Percentiles rank a stretch among this genome's conserved stretches.
These are phyloP conservation scores for Piper longum DNA, from an alignment of 164 flowering plant genomes.

Conservation along the genomic window DNA sequence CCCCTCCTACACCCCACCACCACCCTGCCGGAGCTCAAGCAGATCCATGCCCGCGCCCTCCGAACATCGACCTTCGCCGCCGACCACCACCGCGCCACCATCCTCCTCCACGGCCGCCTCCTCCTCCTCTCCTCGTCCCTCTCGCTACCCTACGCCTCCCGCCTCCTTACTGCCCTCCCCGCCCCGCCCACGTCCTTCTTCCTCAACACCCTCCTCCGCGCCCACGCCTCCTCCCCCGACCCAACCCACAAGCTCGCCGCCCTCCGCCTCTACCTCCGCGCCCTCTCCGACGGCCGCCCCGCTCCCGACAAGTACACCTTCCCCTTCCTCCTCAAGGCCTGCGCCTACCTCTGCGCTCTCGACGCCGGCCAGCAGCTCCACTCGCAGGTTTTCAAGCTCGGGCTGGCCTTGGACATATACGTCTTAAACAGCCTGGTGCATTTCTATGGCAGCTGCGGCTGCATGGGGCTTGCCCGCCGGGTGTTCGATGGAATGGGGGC, in stretches of 20 bases:
- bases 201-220: slow-evolving; percentile 58
- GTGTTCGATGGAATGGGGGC: slow-evolving; percentile 56
- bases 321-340: slow-evolving; percentile 71
- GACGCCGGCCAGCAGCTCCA: slow-evolving; percentile 51
- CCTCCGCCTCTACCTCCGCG: slow-evolving; percentile 17
- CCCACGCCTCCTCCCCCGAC: slow-evolving; percentile 35
- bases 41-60: slow-evolving; percentile 52
- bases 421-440: slow-evolving; percentile 57
- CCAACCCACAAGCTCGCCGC: slow-evolving; percentile 22
- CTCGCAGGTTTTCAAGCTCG: slow-evolving; percentile 38
- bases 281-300: slow-evolving; percentile 15
- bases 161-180: slow-evolving; percentile 23
- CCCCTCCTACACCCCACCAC: slow-evolving; percentile 18
- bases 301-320: slow-evolving; percentile 53
- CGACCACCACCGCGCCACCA: slow-evolving; percentile 21
- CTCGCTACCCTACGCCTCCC: slow-evolving; percentile 31
- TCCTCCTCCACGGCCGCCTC: slow-evolving; percentile 35
- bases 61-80: slow-evolving; percentile 19
- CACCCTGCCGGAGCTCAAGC: slow-evolving; percentile 45
- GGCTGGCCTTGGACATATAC: slow-evolving; percentile 41
- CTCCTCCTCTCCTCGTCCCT: slow-evolving; percentile 29
- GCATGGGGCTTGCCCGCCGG: slow-evolving; percentile 20
- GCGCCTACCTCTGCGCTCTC: slow-evolving; percentile 44
- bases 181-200: slow-evolving; percentile 43
- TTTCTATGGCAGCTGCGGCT: slow-evolving; percentile 47